Percentiles rank a stretch among this genome's conserved stretches.
phyloP scores from a whole-genome alignment of 305 asterid species.

The Fraxinus ornus region DNA sequence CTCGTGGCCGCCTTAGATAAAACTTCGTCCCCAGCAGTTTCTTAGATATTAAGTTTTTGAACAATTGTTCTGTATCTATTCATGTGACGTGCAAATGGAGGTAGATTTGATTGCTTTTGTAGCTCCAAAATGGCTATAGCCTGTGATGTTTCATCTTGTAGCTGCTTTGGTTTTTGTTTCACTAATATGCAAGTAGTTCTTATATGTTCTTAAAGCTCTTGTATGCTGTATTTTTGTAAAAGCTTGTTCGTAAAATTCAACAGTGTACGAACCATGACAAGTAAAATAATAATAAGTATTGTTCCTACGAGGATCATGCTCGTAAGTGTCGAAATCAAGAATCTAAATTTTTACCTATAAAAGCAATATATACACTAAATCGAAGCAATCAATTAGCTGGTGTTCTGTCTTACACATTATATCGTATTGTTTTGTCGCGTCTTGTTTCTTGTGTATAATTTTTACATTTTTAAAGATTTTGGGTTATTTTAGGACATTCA shows the following conservation, averaged over 20 bases:
- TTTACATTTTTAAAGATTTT: too few relatives aligned
- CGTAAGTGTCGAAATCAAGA: background rate
- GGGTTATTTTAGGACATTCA: too few relatives aligned
- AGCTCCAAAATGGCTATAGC: constrained; percentile 33
- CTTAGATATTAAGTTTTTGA: constrained; percentile 15
- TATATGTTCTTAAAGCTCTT: constrained; percentile 15
- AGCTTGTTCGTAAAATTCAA: background rate
- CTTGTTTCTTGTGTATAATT: too few relatives aligned
- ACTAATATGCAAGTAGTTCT: constrained; percentile 28
- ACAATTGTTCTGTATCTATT: constrained; percentile 18
- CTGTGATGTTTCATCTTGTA: constrained; percentile 29
- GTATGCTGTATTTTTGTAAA: constrained; percentile 18
- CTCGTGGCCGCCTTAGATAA: constrained; percentile 33
- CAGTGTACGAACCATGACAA: background rate
- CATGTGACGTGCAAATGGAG: constrained; percentile 28
- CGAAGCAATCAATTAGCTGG: too few relatives aligned
- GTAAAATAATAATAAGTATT: too few relatives aligned
- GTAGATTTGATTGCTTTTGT: constrained; percentile 26
- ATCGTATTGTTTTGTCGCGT: too few relatives aligned
- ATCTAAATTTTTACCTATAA: too few relatives aligned
- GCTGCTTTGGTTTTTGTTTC: constrained; percentile 20
- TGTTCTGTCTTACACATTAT: too few relatives aligned
- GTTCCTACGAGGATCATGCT: background rate
- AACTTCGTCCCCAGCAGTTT: constrained; percentile 16
- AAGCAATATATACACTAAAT: too few relatives aligned